Base-by-base conservation (phyloP, 257 asterid species). In the Petunia secreta region DNA sequence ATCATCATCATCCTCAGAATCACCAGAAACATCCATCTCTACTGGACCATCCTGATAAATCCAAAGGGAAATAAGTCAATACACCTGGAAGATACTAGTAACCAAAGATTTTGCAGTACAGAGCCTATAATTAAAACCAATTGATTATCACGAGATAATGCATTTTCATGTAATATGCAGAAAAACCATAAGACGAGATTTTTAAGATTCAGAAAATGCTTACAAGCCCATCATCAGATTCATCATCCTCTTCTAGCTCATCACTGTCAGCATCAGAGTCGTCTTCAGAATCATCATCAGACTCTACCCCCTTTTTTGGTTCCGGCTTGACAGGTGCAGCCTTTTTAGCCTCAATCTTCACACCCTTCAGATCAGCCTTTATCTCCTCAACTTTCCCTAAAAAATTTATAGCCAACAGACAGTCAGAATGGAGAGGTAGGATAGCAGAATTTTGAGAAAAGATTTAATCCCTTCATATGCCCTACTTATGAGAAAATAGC, bases 11-110 rank as follows among this genome's bases (percentile, higher is more conserved):
- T 71, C 77, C 43, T 71, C 77, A 0, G 77, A 73, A 73, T 50
- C 77, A 6, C 37, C 77, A 50, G 78, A 73, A 50, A 73, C 3
- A 73, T 85, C 75, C 64, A 79, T 38, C 2, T 10, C 83, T 85
- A 79, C 80, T 16, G 81, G 85, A 1, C 81, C 91, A 68, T 85
- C 84, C 82, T 79, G 38, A 40, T 15, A 14, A 38, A 44, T n/a
- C 25, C 63, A 50, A 67, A 16, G 46, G 16, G 9, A n/a, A 36
- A 63, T 5, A 40, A 34, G 6, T 41, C 53, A 78, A 77, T 11
- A 63, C 62, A 13, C 10, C 4, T 25, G 3, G 7, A 78, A 44
- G 5, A 71, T 16, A 63, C 60, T 2, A 25, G 1, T 38, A 48
- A 4, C 2, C 6, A 14, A 41, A 13, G 8, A 46, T 10, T 41